Evolutionary conservation across 768 basidiomycete genomes (phyloP), one percentile per base, ranked within the genome.

Genomic region (Panus rudis): DNA sequence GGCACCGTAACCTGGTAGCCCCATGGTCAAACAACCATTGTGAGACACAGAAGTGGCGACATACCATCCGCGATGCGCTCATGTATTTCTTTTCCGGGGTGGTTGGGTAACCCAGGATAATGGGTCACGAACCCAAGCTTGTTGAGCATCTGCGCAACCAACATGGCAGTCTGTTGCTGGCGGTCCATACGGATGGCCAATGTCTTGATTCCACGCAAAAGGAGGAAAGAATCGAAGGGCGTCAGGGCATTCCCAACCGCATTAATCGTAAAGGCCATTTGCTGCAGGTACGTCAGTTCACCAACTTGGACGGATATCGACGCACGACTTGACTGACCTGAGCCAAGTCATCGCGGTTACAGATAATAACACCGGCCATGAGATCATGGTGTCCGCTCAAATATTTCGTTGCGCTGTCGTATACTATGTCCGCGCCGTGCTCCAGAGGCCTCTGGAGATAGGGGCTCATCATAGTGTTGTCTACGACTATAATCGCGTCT

Each of bases 381-480:
- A 99, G 79, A 60, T 99, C 96, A 64, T 99, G 96, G 57, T 99
- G 96, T 6, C 96, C 96, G 45, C 88, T 92, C 35, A 99, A 73
- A 63, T 98, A 98, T 61, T 99, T 99, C 19, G 96, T 98, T 8
- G 83, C 96, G 46, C 91, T 93, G 63, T 99, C 96, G 57, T 99
- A 99, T 7, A 97, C 93, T 43, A 99, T 80, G 60, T 99, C 96
- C 37, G 90, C 90, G 13, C 94, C 96, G 40, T 96, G 84, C 56
- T 98, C 92, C 27, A 98, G 76, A 10, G 96, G 96, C 45, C 93
- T 70, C 59, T 94, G 92, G 6, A 98, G 72, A 64, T 97, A 98
- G 13, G 96, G 94, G 58, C 92, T 96, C 94, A 98, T 97, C 96
- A 98, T 98, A 47, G 96, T 98, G 60, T 99, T 98, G 63, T 98